Percentiles rank a stretch among this genome's conserved stretches.
Evolutionary conservation across 192 early-diverging fungal genomes (phyloP).

Genomic region (Blastocladiella britannica): DNA sequence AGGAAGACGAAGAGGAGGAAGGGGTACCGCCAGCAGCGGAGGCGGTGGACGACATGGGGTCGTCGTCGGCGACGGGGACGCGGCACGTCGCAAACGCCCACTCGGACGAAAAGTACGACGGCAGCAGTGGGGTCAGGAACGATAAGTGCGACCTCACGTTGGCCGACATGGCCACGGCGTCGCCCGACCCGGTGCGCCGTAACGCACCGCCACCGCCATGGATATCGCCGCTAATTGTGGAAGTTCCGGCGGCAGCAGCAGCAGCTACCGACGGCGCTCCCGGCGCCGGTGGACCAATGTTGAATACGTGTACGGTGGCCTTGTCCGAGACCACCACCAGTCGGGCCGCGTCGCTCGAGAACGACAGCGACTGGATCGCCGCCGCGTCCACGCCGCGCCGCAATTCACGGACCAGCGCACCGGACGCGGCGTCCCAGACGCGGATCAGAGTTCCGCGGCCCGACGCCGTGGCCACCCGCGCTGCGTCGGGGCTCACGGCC

Average conservation of each 20-base stretch:
- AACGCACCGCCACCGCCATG: no score
- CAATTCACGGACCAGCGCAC: conserved; percentile 59
- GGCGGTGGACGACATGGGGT: background rate
- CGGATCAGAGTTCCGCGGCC: conserved; percentile 60
- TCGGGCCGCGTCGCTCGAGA: conserved; percentile 50
- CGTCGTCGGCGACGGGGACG: conserved; percentile 37
- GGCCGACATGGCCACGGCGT: no score
- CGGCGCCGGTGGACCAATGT: conserved; percentile 14
- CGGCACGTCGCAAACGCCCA: conserved; percentile 83
- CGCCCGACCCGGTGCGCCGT: no score
- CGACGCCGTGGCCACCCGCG: background rate
- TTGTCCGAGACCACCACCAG: conserved; percentile 77
- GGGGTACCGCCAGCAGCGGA: no score
- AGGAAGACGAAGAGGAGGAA: no score
- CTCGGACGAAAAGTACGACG: conserved; percentile 85
- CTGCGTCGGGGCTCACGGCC: background rate
- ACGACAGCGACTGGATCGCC: conserved; percentile 75
- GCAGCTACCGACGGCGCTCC: conserved; percentile 23
- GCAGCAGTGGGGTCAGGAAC: conserved; percentile 65
- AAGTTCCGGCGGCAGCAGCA: conserved; percentile 20
- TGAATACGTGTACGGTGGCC: conserved; percentile 83
- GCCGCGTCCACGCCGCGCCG: conserved; percentile 72
- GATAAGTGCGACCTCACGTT: conserved; percentile 6
- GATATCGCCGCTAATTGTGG: no score
- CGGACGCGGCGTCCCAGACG: conserved; percentile 57